Evolutionary conservation across 768 basidiomycete species (phyloP).

Genomic region (Austroboletus festivus): DNA sequence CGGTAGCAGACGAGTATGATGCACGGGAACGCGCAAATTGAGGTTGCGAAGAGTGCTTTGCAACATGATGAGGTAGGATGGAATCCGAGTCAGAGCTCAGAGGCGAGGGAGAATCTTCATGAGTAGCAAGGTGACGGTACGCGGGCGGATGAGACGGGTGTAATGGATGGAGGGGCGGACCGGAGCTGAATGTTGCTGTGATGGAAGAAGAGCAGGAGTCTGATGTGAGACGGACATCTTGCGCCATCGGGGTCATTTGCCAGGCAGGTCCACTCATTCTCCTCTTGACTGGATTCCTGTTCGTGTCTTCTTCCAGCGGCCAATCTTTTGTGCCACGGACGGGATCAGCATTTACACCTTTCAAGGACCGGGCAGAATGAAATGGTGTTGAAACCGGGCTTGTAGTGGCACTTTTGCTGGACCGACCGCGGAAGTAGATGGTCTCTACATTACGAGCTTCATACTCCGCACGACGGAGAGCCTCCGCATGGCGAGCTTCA

Average conservation of each 20-base stretch:
- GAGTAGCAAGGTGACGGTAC: constrained; percentile 35
- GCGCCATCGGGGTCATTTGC: constrained; percentile 45
- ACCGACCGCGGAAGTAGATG: constrained; percentile 33
- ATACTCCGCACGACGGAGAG: constrained; percentile 61
- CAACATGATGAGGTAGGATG: constrained; percentile 30
- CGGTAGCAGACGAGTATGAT: constrained; percentile 26
- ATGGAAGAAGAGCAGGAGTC: constrained; percentile 17
- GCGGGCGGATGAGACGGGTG: constrained; percentile 33
- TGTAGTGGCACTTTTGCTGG: constrained; percentile 66
- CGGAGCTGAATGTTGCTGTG: constrained; percentile 18
- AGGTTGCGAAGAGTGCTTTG: constrained; percentile 30
- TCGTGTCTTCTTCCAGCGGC: constrained; percentile 26
- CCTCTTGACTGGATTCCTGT: constrained; percentile 35
- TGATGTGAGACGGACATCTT: constrained; percentile 27
- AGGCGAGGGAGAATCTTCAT: constrained; percentile 67
- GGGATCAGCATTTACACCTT: constrained; percentile 34
- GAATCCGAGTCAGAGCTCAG: constrained; percentile 64
- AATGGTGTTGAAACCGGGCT: constrained; percentile 54
- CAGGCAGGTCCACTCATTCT: constrained; percentile 56
- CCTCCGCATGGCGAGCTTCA: constrained; percentile 72
- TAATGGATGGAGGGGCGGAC: constrained; percentile 38
- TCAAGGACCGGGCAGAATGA: constrained; percentile 23
- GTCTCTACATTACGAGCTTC: constrained; percentile 50
- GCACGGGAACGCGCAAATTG: constrained; percentile 27
- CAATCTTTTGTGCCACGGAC: constrained; percentile 38